Evolutionary conservation across 2,329 filamentous ascomycete species (phyloP).

Genomic region (Sphaerostilbella broomeana): DNA sequence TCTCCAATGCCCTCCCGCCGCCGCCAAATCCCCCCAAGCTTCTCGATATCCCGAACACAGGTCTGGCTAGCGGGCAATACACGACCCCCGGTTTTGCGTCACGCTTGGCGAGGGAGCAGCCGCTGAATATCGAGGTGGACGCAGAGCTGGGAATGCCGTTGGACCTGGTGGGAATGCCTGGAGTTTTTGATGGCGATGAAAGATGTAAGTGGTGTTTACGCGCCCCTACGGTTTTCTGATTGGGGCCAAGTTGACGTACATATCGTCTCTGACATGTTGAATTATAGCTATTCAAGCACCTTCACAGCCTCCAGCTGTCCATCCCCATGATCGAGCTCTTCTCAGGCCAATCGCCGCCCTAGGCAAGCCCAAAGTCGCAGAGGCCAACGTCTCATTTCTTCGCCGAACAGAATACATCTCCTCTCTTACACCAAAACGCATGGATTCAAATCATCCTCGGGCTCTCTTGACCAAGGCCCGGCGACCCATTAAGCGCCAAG

Average conservation of each 20-base stretch:
- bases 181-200: conserved; percentile 92
- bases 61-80: conserved; percentile 79
- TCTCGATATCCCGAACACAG: conserved; percentile 91
- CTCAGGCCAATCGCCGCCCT: conserved; percentile 78
- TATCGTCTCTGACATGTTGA: conserved; percentile 8
- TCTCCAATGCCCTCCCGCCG: conserved; percentile 90
- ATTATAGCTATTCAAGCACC: conserved; percentile 73
- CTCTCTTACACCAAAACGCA: conserved; percentile 46
- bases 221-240: neutral
- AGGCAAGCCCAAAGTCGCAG: conserved; percentile 72
- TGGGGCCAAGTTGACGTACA: neutral
- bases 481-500: conserved; percentile 43
- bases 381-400: conserved; percentile 82
- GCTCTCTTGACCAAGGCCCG: conserved; percentile 29
- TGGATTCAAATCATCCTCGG: conserved; percentile 38
- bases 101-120: conserved; percentile 81
- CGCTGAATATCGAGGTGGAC: conserved; percentile 93
- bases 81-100: conserved; percentile 87
- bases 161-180: conserved; percentile 89
- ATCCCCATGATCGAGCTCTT: conserved; percentile 78
- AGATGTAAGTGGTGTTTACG: conserved; percentile 53
- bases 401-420: conserved; percentile 95
- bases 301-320: conserved; percentile 61
- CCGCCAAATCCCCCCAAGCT: conserved; percentile 94
- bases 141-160: conserved; percentile 97